These are phyloP conservation scores for Steccherinum ochraceum DNA, from an alignment of 768 basidiomycete species.

Conservation along the genomic window DNA sequence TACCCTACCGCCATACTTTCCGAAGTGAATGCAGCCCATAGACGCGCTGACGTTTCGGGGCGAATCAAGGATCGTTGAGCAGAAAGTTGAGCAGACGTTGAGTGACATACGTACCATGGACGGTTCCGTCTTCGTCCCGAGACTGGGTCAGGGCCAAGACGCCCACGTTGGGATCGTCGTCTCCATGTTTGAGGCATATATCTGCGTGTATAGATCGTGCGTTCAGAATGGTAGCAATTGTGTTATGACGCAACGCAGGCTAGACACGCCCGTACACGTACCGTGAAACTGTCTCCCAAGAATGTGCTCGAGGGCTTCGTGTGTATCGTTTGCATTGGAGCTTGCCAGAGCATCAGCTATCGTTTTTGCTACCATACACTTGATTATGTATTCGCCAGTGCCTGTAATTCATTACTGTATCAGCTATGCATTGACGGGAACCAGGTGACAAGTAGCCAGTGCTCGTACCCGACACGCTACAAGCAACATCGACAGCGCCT, in stretches of 20 bases:
- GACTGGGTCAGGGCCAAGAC: slow-evolving; percentile 55
- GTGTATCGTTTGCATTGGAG: slow-evolving; percentile 41
- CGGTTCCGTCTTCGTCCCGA: slow-evolving; percentile 19
- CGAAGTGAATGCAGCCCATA: slow-evolving; percentile 85
- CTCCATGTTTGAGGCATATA: slow-evolving; percentile 28
- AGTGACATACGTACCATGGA: slow-evolving; percentile 26
- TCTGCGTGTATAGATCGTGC: neutral
- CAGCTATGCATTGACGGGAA: neutral
- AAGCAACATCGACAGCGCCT: slow-evolving; percentile 37
- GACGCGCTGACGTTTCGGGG: slow-evolving; percentile 53
- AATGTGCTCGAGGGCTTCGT: slow-evolving; percentile 41
- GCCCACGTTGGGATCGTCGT: slow-evolving; percentile 50
- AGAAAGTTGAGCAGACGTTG: too few relatives aligned
- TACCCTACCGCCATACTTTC: slow-evolving; percentile 78
- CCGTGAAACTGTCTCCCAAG: slow-evolving; percentile 47
- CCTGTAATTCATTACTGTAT: slow-evolving; percentile 33
- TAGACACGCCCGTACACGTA: too few relatives aligned
- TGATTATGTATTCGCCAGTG: slow-evolving; percentile 65
- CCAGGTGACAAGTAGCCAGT: neutral
- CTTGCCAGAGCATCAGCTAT: slow-evolving; percentile 41
- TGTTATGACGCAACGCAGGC: neutral
- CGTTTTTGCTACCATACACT: slow-evolving; percentile 45
- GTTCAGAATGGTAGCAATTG: slow-evolving; percentile 23
- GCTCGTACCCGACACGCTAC: slow-evolving; percentile 59
- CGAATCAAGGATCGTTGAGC: too few relatives aligned